A percentile compares a stretch with the other conserved stretches of the same genome.
Evolutionary conservation across 768 basidiomycete species (phyloP).

Genomic region (Leccinum subtestaceum): DNA sequence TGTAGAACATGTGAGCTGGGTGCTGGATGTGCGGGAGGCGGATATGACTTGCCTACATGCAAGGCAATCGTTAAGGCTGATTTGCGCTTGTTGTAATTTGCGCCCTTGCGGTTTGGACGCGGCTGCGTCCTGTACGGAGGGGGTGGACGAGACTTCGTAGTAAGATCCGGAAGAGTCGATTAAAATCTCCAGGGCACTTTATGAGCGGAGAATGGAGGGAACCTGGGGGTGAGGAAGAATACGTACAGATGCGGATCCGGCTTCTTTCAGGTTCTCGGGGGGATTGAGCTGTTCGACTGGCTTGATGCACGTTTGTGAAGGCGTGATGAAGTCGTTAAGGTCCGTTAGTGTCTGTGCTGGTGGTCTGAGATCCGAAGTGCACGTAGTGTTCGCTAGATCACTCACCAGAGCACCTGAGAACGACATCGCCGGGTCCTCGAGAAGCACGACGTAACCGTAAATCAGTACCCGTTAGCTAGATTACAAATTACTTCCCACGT

Average conservation of each 20-base stretch:
- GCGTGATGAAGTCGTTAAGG: conserved; percentile 95
- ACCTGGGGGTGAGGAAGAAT: conserved; percentile 1
- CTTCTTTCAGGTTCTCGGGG: conserved; percentile 39
- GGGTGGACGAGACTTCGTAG: conserved; percentile 66
- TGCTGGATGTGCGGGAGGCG: not conserved
- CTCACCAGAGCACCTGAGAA: conserved; percentile 85
- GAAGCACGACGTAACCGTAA: not conserved
- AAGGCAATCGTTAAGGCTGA: conserved; percentile 95
- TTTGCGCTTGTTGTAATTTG: conserved; percentile 90
- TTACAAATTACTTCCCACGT: not conserved
- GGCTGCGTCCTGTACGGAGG: conserved; percentile 14
- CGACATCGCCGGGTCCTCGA: conserved; percentile 47
- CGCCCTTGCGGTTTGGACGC: conserved; percentile 32
- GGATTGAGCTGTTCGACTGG: conserved; percentile 65
- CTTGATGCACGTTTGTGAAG: conserved; percentile 96
- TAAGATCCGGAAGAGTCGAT: conserved; percentile 85
- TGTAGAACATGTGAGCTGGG: conserved; percentile 32
- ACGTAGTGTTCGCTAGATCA: not conserved
- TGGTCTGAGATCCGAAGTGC: conserved; percentile 7
- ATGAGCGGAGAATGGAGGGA: not conserved
- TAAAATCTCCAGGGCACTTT: conserved; percentile 55
- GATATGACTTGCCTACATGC: conserved; percentile 81
- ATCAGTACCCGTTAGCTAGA: not conserved
- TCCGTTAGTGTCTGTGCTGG: conserved; percentile 76
- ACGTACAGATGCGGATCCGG: conserved; percentile 44